phyloP scores from a whole-genome alignment of 176 grass and related monocot species.

The Themeda triandra region DNA sequence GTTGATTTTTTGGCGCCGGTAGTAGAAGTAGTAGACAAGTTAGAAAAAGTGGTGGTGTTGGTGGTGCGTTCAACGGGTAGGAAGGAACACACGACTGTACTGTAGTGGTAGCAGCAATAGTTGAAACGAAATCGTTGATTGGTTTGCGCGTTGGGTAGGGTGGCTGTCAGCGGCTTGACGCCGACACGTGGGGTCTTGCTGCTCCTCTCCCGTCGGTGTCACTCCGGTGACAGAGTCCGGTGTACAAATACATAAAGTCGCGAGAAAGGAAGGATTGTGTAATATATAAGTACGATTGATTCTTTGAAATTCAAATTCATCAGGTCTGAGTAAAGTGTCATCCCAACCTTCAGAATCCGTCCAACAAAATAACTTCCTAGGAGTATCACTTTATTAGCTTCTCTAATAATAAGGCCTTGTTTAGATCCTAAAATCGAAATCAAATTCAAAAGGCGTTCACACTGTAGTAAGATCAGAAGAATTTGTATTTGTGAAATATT shows the following conservation, averaged over 20 bases:
- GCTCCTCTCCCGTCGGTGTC: conserved; percentile 9
- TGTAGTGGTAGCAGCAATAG: conserved; percentile 1
- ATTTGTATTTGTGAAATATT: no score
- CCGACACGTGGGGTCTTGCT: background rate
- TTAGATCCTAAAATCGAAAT: no score
- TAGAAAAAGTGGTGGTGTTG: conserved; percentile 3
- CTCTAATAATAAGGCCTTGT: no score
- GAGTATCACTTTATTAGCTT: no score
- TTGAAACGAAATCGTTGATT: conserved; percentile 20
- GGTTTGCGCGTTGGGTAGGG: conserved; percentile 12
- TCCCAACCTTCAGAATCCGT: no score
- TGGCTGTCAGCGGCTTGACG: conserved; percentile 25
- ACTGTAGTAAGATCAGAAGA: no score
- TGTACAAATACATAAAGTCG: conserved; percentile 19
- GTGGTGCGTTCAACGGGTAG: conserved; percentile 26
- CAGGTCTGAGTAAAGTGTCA: no score
- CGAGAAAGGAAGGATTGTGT: conserved; percentile 6
- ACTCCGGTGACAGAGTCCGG: conserved; percentile 23
- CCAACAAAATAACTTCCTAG: no score
- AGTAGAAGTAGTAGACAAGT: conserved; percentile 14
- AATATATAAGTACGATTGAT: conserved; percentile 34
- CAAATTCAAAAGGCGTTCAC: no score
- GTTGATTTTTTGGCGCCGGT: conserved; percentile 34
- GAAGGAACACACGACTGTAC: background rate
- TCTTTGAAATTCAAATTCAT: conserved; percentile 25